Evolutionary conservation across 306 rosid genomes (phyloP), one percentile per base, ranked within the genome.

Genomic region (Sphenostylis stenocarpa): DNA sequence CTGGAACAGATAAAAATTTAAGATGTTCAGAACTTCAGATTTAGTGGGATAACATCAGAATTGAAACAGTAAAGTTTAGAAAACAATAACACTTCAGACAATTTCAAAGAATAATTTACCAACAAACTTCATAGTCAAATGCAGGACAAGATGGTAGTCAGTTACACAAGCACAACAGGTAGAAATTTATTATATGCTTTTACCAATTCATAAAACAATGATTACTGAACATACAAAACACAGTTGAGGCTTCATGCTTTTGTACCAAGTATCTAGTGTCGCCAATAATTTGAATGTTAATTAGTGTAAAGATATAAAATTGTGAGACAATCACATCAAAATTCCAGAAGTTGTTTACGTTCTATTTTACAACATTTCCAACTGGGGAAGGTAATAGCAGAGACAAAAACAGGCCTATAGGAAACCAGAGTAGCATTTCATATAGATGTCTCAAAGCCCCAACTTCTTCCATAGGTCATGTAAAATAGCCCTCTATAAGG

Each of bases 181-280:
- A 9, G 72, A 76, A 36, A 65, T 43, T 26, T 36, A 23, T 44
- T 47, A 51, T 3, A 47, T 33, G 78, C 26, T 44, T 61, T 12
- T 52, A 63, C 52, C 23, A 45, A 64, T 52, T 11, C 51, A 61
- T 28, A 75, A 79, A 69, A 69, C 56, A 74, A 8, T 24, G 15
- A 81, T 26, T 3, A 21, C 34, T 13, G 60, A 66, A 36, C 72
- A 74, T n/a, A 63, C 36, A 62, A 64, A 73, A 13, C 45, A 45
- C 17, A 48, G 62, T 31, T 23, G 57, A 69, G 44, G 49, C 4
- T 5, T 60, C 39, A 21, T 73, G 34, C 51, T 67, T 61, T 41
- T 83, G 58, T 53, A 68, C 53, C 67, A 36, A 56, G 53, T 39
- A 21, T 73, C 48, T 9, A 33, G 53, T 24, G 14, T 73, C 70